Evolutionary conservation across 371 early-diverging fungal genomes (phyloP).

Genomic region (Dipsacomyces acuminosporus): DNA sequence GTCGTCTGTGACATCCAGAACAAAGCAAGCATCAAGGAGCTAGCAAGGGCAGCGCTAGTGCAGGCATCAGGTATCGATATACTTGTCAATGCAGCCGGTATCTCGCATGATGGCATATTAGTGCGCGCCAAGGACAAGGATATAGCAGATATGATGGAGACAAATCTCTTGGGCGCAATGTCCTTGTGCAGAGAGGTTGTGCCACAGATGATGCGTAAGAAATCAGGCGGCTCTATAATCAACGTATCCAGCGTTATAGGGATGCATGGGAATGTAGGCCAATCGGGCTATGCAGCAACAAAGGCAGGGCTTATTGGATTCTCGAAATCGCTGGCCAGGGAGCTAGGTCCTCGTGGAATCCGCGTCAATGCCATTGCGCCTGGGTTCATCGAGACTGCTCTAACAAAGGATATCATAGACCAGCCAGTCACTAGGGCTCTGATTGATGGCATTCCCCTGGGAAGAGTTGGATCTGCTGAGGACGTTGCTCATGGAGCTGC

Average conservation of each 20-base stretch:
- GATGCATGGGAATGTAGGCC: slow-evolving; percentile 70
- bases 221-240: slow-evolving; percentile 64
- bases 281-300: slow-evolving; percentile 73
- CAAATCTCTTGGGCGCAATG: slow-evolving; percentile 74
- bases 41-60: not conserved
- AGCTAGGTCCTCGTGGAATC: slow-evolving; percentile 67
- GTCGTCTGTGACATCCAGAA: slow-evolving; percentile 7
- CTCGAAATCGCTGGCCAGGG: slow-evolving; percentile 75
- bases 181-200: slow-evolving; percentile 58
- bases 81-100: slow-evolving; percentile 49
- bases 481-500: slow-evolving; percentile 34
- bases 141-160: slow-evolving; percentile 54
- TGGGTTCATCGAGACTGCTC: slow-evolving; percentile 83
- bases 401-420: slow-evolving; percentile 51
- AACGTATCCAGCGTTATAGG: slow-evolving; percentile 82
- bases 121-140: slow-evolving; percentile 50
- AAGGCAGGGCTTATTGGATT: slow-evolving; percentile 86
- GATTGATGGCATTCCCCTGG: slow-evolving; percentile 16
- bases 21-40: not conserved
- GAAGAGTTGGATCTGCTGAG: slow-evolving; percentile 10
- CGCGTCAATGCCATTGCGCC: slow-evolving; percentile 82
- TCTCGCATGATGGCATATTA: slow-evolving; percentile 57
- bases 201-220: slow-evolving; percentile 8
- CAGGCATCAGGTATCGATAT: slow-evolving; percentile 6
- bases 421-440: slow-evolving; percentile 12